Evolutionary conservation across 2,329 filamentous ascomycete species (phyloP), one percentile per base, ranked within the genome.

Genomic region (Cladosporium sp.): DNA sequence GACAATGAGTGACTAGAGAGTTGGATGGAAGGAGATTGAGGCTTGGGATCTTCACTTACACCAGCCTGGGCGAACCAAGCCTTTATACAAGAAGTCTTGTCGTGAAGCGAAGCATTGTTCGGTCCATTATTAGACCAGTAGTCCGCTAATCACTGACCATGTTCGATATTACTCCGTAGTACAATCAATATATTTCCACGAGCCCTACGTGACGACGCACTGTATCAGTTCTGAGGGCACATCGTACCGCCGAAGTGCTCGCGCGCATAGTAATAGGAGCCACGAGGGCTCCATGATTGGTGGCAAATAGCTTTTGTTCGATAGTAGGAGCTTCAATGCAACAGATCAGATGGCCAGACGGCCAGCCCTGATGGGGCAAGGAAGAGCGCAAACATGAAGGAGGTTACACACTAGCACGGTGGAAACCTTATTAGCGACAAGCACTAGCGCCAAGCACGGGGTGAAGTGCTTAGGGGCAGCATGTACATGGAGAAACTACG

Each of bases 401-500:
- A 28, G 28, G 24, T 30, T 28, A 30, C 28, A 26, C 49, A 28
- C 24, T 28, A 54, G 49, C 49, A 54, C 49, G 2, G 26, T 18
- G 28, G 12, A 47, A 61, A 49, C n/a, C 59, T 49, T 61, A 51
- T 61, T 32, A 49, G 41, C 59, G 30, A 61, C 59, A 61, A 61
- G 59, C 59, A 36, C 41, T 61, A 61, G 59, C 59, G 59, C 59
- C 41, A 61, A 61, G 38, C 18, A 68, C 14, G 41, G 41, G 41
- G 41, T 21, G 6, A 6, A 36, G 34, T 7, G 41, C 41, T 47
- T 47, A 47, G 41, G 41, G 41, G 41, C 21, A 44, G 18, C 4
- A 30, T 38, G 15, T 44, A 47, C 41, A 47, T 47, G 41, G 41
- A 47, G 41, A 47, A 47, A 47, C n/a, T 47, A n/a, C 5, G 38